A percentile compares a stretch with the other conserved stretches of the same genome.
These are phyloP conservation scores for Malassezia slooffiae DNA, from an alignment of 1,284 basidiomycete species.

Conservation along the genomic window DNA sequence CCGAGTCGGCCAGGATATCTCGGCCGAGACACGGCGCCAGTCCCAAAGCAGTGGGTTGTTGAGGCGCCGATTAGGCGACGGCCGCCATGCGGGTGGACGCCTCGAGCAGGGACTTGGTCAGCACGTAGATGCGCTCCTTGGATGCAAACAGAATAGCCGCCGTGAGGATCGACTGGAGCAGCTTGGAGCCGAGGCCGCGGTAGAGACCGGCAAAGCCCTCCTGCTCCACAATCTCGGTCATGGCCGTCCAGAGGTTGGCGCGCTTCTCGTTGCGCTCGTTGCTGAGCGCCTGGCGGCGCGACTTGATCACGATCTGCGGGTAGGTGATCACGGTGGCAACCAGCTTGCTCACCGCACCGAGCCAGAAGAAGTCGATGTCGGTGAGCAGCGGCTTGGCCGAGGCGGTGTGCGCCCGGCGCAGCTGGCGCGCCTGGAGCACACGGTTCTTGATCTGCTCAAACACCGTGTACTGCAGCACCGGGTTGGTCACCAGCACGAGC, in stretches of 20 bases:
- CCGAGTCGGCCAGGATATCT: too few species aligned
- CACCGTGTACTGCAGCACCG: constrained; percentile 59
- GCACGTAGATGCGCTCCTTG: constrained; percentile 41
- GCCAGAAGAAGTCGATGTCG: constrained; percentile 45
- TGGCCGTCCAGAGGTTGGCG: constrained; percentile 42
- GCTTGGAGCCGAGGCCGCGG: constrained; percentile 40
- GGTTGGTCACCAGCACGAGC: constrained; percentile 83
- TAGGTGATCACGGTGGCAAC: constrained; percentile 44
- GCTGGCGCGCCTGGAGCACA: constrained; percentile 29
- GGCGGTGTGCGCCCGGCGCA: constrained; percentile 17
- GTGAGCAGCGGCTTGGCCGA: constrained; percentile 17
- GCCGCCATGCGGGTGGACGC: too few species aligned
- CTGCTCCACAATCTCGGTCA: constrained; percentile 40
- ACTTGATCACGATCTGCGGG: constrained; percentile 46
- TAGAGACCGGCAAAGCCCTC: constrained; percentile 43
- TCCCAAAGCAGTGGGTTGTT: too few species aligned
- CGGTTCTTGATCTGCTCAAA: constrained; percentile 45
- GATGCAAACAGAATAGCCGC: constrained; percentile 43
- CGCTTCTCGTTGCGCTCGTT: constrained; percentile 17
- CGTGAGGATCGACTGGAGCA: constrained; percentile 41
- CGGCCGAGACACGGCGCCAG: too few species aligned
- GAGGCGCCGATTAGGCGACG: too few species aligned
- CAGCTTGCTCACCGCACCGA: constrained; percentile 43
- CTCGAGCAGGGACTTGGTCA: constrained; percentile 29
- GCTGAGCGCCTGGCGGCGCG: constrained; percentile 37